Base-by-base conservation (phyloP, 202 grass and related monocot species). In the Dendrocalamus latiflorus region DNA sequence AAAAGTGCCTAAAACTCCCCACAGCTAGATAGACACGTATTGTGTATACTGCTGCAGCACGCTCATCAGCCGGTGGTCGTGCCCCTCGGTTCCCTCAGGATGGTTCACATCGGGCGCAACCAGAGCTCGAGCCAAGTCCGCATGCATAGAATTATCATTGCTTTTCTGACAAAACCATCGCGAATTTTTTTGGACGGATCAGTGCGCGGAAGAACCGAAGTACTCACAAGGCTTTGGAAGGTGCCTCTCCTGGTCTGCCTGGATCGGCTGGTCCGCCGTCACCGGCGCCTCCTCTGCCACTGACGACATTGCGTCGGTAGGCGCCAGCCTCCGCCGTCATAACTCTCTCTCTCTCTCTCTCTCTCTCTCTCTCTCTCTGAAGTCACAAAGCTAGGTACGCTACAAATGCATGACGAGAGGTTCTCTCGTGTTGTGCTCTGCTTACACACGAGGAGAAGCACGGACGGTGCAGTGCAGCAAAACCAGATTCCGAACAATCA, bases 191-290 rank as follows among this genome's bases (percentile, higher is more conserved):
- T 3, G 3, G 17, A 55, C 6, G 12, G 1, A 74, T 11, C 54
- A 24, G 9, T 14, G 11, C 9, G 3, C 1, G 1, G 8, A 58
- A 25, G 20, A 25, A 42, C 49, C 18, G 11, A 51, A 11, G 51
- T 18, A 85, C 85, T 88, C 17, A 90, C 88, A 90, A 34, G 91
- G 91, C 64, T 93, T 93, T 3, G 88, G 85, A 47, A 93, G 65
- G 17, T 62, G 70, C 62, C 70, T 8, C 74, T 93, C 88, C 30
- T 90, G 60, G 76, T 93, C 85, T 8, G 58, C 61, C 70, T 53
- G 85, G 16, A 93, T 69, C 13, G 81, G 72, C 77, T 85, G 83
- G 8, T 71, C 81, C 10, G 73, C 30, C 61, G 88, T 93, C 81
- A 88, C 88, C 64, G 91, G 88, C 76, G 91, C 91, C 76, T 72